Evolutionary conservation across 805 yeast species (phyloP), one percentile per base, ranked within the genome.

Genomic region (Clavispora santaluciae): DNA sequence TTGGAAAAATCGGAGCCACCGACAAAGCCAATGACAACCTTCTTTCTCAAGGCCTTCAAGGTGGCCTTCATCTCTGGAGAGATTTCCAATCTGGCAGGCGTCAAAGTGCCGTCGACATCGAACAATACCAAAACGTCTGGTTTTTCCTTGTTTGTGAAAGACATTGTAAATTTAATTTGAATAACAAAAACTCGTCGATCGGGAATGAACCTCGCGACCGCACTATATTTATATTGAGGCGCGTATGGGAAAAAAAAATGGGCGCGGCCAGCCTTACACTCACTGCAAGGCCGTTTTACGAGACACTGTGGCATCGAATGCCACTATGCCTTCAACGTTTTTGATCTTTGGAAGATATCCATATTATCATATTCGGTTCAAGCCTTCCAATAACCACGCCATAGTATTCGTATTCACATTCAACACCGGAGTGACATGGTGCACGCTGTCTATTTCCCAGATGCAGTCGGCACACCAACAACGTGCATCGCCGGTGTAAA

Each of bases 21-120:
- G 50, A 93, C 99, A 59, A 89, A 93, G 43, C 99, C 99, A 71
- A 93, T 79, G 39, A 86, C 96, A 56, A 79, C 91, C 75, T 91
- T 90, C 74, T 88, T 75, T 72, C 96, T 85, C 62, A 93, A 79
- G 54, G 82, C 78, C 46, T 66, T 63, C 57, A 93, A 78, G 33
- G 85, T 70, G 49, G 76, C 66, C 60, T 71, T 78, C 82, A 93
- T 84, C 68, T 89, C 96, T 57, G 79, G 77, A 47, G 89, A 80
- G 55, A 85, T 68, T 41, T 60, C 64, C 63, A 82, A 78, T 75
- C 99, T 88, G 41, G 99, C 98, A 53, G 98, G 99, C 31, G 98
- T 91, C 66, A 93, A 77, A 43, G 99, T 93, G 53, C 97, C 99
- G 64, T 93, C 99, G 53, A 93, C 99, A 60, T 93, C 99, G 70